A percentile compares a stretch with the other conserved stretches of the same genome.
These are phyloP conservation scores for Irpex rosettiformis DNA, from an alignment of 1,284 basidiomycete genomes.

Conservation along the genomic window DNA sequence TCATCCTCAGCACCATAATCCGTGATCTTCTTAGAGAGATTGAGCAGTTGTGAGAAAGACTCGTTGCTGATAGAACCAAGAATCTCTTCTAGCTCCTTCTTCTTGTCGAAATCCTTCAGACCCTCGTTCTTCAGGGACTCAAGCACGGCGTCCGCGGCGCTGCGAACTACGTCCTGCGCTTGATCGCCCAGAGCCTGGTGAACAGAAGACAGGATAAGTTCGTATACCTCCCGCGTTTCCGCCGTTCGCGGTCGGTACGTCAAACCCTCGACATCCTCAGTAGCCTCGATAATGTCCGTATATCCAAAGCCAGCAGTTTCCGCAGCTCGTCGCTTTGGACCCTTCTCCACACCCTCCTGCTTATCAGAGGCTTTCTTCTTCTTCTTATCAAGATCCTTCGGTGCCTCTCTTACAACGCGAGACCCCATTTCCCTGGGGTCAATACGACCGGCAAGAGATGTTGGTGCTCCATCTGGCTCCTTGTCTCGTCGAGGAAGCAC, in stretches of 20 bases:
- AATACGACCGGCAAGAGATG: constrained; percentile 89
- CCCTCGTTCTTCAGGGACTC: constrained; percentile 89
- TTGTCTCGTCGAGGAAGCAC: constrained; percentile 78
- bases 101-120: constrained; percentile 97
- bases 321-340: constrained; percentile 48
- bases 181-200: constrained; percentile 90
- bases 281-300: constrained; percentile 89
- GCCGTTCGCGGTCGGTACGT: constrained; percentile 90
- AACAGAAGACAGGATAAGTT: constrained; percentile 85
- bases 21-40: constrained; percentile 92
- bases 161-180: constrained; percentile 92
- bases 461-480: constrained; percentile 96
- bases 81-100: constrained; percentile 89
- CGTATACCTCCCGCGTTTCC: constrained; percentile 94
- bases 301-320: constrained; percentile 69
- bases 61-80: constrained; percentile 73
- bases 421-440: constrained; percentile 94
- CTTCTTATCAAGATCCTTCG: constrained; percentile 95
- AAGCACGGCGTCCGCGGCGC: constrained; percentile 89
- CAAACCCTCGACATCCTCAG: constrained; percentile 89
- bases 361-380: constrained; percentile 75
- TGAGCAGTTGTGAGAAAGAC: constrained; percentile 82
- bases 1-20: constrained; percentile 93
- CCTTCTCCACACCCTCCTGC: constrained; percentile 55
- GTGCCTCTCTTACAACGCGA: constrained; percentile 77